Evolutionary conservation across 2,329 filamentous ascomycete genomes (phyloP).

Genomic region (Trichoderma sp.): DNA sequence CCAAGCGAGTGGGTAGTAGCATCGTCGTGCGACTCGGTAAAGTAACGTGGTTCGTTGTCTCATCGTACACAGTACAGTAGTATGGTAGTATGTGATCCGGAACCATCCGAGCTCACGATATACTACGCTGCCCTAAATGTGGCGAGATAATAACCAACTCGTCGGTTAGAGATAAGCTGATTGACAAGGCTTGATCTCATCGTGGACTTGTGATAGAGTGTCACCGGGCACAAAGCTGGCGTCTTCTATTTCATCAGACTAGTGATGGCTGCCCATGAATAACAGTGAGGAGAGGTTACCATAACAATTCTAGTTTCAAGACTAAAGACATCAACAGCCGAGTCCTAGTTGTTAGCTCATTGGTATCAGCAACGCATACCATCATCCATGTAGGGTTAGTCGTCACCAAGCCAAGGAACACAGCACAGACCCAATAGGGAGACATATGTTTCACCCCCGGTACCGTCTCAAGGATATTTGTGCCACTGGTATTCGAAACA

Average conservation of each 20-base stretch:
- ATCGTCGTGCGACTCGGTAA: slow-evolving; percentile 10
- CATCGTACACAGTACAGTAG: not conserved
- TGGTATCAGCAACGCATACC: not conserved
- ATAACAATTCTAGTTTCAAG: not conserved
- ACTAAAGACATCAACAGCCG: not conserved
- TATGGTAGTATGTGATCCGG: not conserved
- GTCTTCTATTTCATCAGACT: not conserved
- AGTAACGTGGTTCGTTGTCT: not conserved
- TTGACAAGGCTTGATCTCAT: not conserved
- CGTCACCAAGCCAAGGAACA: not conserved
- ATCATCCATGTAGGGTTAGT: not conserved
- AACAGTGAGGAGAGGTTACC: not conserved
- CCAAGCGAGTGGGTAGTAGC: not conserved
- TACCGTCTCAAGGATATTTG: not conserved
- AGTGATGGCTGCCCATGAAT: not conserved
- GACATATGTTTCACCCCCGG: not conserved
- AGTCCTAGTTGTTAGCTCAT: not conserved
- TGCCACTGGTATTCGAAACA: not conserved
- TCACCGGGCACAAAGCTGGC: not conserved
- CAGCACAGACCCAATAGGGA: not conserved
- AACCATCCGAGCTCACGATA: not conserved
- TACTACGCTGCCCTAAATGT: not conserved
- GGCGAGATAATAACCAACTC: not conserved
- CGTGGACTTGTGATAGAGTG: not conserved
- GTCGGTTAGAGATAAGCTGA: not conserved